A percentile compares a stretch with the other conserved stretches of the same genome.
phyloP scores from a whole-genome alignment of 345 rosid species.

The Nephelium lappaceum region DNA sequence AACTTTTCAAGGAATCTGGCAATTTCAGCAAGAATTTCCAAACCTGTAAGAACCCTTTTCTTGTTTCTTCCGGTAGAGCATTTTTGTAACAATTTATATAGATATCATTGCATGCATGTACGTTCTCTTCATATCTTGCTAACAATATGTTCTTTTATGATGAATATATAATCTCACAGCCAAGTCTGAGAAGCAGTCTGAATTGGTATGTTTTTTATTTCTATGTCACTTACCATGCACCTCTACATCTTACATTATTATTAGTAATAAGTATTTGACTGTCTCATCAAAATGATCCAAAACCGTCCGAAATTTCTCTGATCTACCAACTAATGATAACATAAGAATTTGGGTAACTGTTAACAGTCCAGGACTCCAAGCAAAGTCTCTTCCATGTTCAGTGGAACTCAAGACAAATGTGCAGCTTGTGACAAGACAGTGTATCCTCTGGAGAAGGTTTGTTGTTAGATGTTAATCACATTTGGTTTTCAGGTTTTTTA shows the following conservation, averaged over 20 bases:
- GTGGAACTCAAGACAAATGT: slow-evolving; percentile 97
- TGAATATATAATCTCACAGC: slow-evolving; percentile 31
- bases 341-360: slow-evolving; percentile 5
- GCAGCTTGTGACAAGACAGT: slow-evolving; percentile 85
- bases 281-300: neutral
- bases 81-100: neutral
- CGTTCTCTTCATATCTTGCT: neutral
- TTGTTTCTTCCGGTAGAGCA: neutral
- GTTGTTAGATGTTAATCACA: slow-evolving; percentile 3
- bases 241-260: neutral
- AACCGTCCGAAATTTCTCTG: neutral
- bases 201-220: slow-evolving; percentile 48
- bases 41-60: slow-evolving; percentile 38
- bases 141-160: slow-evolving; percentile 7
- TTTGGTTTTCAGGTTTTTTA: neutral
- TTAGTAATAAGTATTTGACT: neutral
- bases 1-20: slow-evolving; percentile 98
- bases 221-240: neutral
- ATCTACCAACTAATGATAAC: neutral
- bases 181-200: slow-evolving; percentile 57
- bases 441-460: slow-evolving; percentile 93
- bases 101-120: neutral
- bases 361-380: slow-evolving; percentile 72
- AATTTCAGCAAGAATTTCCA: slow-evolving; percentile 97
- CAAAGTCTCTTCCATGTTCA: slow-evolving; percentile 83